Percentiles rank a stretch among this genome's conserved stretches.
Conservation (phyloP, 2,329 filamentous ascomycete genomes). For the Pseudopyrenochaeta lycopersici region DNA sequence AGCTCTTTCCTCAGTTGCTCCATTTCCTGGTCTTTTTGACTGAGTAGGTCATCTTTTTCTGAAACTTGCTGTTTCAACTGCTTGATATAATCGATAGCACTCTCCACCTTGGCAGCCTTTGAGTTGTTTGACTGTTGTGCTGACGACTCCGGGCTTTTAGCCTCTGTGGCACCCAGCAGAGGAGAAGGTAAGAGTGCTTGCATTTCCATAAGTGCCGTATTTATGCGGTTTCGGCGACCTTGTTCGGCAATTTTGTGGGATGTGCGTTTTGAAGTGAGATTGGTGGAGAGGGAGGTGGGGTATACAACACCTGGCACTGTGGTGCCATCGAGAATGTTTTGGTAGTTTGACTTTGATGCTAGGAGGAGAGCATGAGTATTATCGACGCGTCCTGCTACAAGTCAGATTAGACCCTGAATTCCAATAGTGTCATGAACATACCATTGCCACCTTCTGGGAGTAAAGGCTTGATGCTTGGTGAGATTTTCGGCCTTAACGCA, state of each 20-base stretch:
- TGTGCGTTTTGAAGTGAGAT: slow-evolving; percentile 93
- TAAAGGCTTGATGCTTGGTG: slow-evolving; percentile 91
- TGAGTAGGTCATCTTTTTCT: slow-evolving; percentile 70
- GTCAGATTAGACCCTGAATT: slow-evolving; percentile 15
- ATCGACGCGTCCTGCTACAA: slow-evolving; percentile 56
- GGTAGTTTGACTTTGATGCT: slow-evolving; percentile 96
- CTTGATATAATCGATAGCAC: slow-evolving; percentile 95
- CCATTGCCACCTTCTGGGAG: slow-evolving; percentile 70
- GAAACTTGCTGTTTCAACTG: slow-evolving; percentile 77
- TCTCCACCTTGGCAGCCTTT: slow-evolving; percentile 97
- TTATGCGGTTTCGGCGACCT: slow-evolving; percentile 93
- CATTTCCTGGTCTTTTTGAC: slow-evolving; percentile 71
- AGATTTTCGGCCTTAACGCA: slow-evolving; percentile 86
- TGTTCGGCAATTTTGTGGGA: slow-evolving; percentile 99
- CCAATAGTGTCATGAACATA: slow-evolving; percentile 49
- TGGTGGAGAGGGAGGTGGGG: slow-evolving; percentile 88
- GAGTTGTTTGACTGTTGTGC: slow-evolving; percentile 62
- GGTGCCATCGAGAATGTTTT: slow-evolving; percentile 94
- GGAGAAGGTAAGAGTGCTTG: slow-evolving; percentile 79
- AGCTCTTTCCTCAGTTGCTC: slow-evolving; percentile 61
- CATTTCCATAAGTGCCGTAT: slow-evolving; percentile 90
- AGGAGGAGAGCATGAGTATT: slow-evolving; percentile 77
- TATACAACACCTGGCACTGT: slow-evolving; percentile 89
- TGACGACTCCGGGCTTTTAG: slow-evolving; percentile 48
- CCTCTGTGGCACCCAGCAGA: slow-evolving; percentile 43